A percentile compares a stretch with the other conserved stretches of the same genome.
Evolutionary conservation across 257 asterid species (phyloP).

Genomic region (Salvia rosmarinus): DNA sequence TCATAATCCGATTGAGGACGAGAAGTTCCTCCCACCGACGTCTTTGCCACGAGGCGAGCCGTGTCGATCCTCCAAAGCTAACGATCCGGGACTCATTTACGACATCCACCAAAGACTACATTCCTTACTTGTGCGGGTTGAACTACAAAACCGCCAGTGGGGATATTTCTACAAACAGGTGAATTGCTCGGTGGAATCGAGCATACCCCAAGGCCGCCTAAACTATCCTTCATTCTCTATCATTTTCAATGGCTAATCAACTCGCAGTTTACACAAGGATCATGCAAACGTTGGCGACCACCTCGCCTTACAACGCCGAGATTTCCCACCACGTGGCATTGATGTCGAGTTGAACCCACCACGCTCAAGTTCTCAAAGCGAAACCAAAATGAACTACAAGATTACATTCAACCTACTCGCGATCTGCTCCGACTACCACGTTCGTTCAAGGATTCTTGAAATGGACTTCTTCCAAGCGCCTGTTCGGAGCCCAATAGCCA

Average conservation of each 20-base stretch:
- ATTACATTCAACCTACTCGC: conserved; percentile 4
- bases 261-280: conserved; percentile 26
- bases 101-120: conserved; percentile 25
- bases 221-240: conserved; percentile 34
- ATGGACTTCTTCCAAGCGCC: neutral
- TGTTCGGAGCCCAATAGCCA: conserved; percentile 27
- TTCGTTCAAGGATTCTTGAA: conserved; percentile 10
- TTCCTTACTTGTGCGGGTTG: conserved; percentile 37
- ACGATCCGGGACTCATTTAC: conserved; percentile 35
- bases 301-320: conserved; percentile 22
- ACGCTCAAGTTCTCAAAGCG: conserved; percentile 5
- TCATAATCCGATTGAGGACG: conserved; percentile 29
- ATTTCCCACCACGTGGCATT: conserved; percentile 1
- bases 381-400: conserved; percentile 11
- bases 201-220: conserved; percentile 22
- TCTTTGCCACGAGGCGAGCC: conserved; percentile 38
- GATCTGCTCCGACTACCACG: neutral
- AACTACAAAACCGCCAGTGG: conserved; percentile 14
- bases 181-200: conserved; percentile 3
- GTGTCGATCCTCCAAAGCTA: conserved; percentile 39
- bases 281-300: conserved; percentile 37
- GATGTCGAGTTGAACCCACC: conserved; percentile 15
- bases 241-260: neutral
- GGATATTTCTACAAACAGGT: conserved; percentile 18
- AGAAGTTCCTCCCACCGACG: conserved; percentile 13